Evolutionary conservation across 1,139 yeast species (phyloP), one percentile per base, ranked within the genome.

Genomic region (Meyerozyma guilliermondii): DNA sequence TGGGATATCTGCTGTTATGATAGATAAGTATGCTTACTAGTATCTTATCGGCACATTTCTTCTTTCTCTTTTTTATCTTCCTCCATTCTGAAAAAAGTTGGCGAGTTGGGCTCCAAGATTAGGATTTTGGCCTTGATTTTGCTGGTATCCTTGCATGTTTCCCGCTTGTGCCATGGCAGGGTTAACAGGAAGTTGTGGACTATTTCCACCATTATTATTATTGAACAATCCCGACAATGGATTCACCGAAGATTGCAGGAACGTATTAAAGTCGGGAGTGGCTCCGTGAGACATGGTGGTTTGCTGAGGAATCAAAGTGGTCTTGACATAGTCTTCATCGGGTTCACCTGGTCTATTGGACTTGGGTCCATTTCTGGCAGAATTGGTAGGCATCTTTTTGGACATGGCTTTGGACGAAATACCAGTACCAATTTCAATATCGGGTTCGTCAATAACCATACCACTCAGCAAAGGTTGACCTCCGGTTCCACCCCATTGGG

Each of bases 401-500:
- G 92, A 83, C 68, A 88, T 88, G 22, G 96, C 92, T 65, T 91
- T 91, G 3, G 97, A 87, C 0, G 96, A 86, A 37, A 89, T 86
- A 48, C 97, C 98, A 39, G 89, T 82, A 40, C 98, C 98, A 43
- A 92, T 87, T 61, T 89, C 96, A 54, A 92, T 92, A 66, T 92
- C 98, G 2, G 98, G 98, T 63, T 92, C 98, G 62, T 92, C 98
- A 58, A 92, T 80, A 23, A 84, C 88, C 61, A 88, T 69, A 41
- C 96, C 96, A 45, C 87, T 75, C 50, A 71, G 80, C 49, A 92
- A 66, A n/a, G 92, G 91, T 56, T 76, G 78, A 17, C 96, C 97
- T 41, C 94, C 95, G 40, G 97, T 87, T 53, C 98, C 98, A 53
- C 98, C 98, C 89, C 95, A 89, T 65, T 88, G 92, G 7, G 98